A percentile compares a stretch with the other conserved stretches of the same genome.
These are phyloP conservation scores for Mucor velutinosus DNA, from an alignment of 371 early-diverging fungal species.

Conservation along the genomic window DNA sequence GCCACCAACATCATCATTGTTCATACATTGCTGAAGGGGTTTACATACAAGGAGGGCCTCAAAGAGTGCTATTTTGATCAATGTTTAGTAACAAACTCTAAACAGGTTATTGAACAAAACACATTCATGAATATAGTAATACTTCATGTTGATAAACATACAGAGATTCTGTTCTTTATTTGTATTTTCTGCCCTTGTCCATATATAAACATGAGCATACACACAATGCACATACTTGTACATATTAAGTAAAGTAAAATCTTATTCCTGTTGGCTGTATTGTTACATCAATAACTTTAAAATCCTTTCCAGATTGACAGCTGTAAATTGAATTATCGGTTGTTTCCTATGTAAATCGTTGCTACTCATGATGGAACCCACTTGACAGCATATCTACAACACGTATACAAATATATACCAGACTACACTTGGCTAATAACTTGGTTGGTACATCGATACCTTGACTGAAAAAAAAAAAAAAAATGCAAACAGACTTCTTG, in stretches of 20 bases:
- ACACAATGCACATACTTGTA: neutral
- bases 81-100: neutral
- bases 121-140: neutral
- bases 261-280: neutral
- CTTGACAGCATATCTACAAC: neutral
- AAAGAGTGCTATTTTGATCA: neutral
- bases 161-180: neutral
- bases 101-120: neutral
- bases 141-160: neutral
- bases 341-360: neutral
- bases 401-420: too few species aligned
- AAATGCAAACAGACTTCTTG: neutral
- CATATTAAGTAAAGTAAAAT: neutral
- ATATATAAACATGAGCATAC: neutral
- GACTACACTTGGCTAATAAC: too few species aligned
- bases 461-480: neutral
- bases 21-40: neutral
- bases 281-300: neutral
- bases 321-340: neutral
- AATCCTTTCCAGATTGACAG: neutral
- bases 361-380: neutral
- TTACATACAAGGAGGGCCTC: neutral
- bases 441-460: too few species aligned
- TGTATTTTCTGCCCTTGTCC: neutral
- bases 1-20: conserved; percentile 1